Evolutionary conservation across 2,329 filamentous ascomycete genomes (phyloP).

Genomic region (Amylocarpus encephaloides): DNA sequence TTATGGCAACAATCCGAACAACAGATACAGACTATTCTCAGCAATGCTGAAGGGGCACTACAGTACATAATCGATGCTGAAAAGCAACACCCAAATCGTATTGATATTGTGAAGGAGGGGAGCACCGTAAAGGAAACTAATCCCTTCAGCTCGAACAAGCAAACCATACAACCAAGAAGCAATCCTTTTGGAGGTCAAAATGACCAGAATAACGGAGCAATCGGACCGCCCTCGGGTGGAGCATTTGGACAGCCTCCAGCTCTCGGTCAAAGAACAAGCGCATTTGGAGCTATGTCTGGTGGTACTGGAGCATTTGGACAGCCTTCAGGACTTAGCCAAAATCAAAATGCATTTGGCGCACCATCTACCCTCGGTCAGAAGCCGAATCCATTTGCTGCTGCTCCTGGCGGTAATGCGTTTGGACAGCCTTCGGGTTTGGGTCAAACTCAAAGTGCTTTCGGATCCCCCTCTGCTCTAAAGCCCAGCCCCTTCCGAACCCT

Average conservation of each 20-base stretch:
- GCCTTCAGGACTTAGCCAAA: constrained; percentile 5
- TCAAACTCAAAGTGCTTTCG: no score
- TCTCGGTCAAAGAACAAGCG: constrained; percentile 32
- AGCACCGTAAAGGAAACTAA: constrained; percentile 37
- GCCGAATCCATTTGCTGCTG: constrained; percentile 27
- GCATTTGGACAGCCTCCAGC: constrained; percentile 34
- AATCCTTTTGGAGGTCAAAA: constrained; percentile 14
- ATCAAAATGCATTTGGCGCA: constrained; percentile 34
- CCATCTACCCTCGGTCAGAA: constrained; percentile 33
- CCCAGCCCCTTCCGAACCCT: constrained; percentile 32
- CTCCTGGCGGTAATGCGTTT: constrained; percentile 38
- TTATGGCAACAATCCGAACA: constrained; percentile 59
- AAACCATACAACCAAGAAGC: constrained; percentile 4
- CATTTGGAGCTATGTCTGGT: constrained; percentile 15
- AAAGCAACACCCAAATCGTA: constrained; percentile 69
- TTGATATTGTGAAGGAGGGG: constrained; percentile 50
- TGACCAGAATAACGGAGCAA: constrained; percentile 20
- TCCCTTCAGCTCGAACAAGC: constrained; percentile 5
- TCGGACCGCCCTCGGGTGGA: constrained; percentile 34
- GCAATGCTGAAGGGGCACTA: constrained; percentile 65
- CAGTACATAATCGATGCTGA: constrained; percentile 60
- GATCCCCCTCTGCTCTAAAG: background rate
- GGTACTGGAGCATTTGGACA: constrained; percentile 6
- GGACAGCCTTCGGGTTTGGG: constrained; percentile 20
- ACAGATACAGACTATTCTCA: constrained; percentile 66